Percentiles rank a stretch among this genome's conserved stretches.
Evolutionary conservation across 805 yeast species (phyloP).

Genomic region (Wickerhamiella sergipiensis): DNA sequence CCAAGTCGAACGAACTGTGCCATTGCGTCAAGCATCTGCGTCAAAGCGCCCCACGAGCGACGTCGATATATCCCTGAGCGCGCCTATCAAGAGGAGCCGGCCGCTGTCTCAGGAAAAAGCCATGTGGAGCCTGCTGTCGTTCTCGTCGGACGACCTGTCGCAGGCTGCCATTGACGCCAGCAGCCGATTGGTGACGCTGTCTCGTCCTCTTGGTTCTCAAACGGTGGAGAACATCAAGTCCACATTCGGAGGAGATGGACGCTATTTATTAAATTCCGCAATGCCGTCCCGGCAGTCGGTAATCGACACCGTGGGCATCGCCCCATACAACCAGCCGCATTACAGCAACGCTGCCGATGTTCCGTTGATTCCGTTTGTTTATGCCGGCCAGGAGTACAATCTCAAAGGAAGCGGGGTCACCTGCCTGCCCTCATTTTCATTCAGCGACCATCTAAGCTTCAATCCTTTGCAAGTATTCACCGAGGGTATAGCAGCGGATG

Average conservation of each 20-base stretch:
- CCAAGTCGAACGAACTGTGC: neutral
- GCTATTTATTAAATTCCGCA: neutral
- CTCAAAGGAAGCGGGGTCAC: slow-evolving; percentile 30
- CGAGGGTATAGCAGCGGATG: slow-evolving; percentile 1
- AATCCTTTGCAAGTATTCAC: slow-evolving; percentile 3
- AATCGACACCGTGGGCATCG: slow-evolving; percentile 30
- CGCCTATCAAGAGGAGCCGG: neutral
- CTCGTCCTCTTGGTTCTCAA: neutral
- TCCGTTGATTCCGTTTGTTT: slow-evolving; percentile 40
- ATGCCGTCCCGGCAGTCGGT: slow-evolving; percentile 25
- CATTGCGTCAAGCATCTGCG: neutral
- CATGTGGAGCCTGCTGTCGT: neutral
- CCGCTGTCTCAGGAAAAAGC: neutral
- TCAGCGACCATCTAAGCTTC: slow-evolving; percentile 11
- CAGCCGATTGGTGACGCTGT: neutral
- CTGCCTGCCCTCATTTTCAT: slow-evolving; percentile 23
- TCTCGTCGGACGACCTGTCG: neutral
- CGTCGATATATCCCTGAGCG: neutral
- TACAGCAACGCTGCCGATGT: slow-evolving; percentile 42
- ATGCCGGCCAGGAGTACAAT: slow-evolving; percentile 52
- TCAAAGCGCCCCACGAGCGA: neutral
- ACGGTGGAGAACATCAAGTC: neutral
- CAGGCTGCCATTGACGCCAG: neutral
- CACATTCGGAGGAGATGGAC: neutral
- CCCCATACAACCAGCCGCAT: slow-evolving; percentile 49